phyloP scores from a whole-genome alignment of 805 yeast genomes.

The Kuraishia ogatae region DNA sequence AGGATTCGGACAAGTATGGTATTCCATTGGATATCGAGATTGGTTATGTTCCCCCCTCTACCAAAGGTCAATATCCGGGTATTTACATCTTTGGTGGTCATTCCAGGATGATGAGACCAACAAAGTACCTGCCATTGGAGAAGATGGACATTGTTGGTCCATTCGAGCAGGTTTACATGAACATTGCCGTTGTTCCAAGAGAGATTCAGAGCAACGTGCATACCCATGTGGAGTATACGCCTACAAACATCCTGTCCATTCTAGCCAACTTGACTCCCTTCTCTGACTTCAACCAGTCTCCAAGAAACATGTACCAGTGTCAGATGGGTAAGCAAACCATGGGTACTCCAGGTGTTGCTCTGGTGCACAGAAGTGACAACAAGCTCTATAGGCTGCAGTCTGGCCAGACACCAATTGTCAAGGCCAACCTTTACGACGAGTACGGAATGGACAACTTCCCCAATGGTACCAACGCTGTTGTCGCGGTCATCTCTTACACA shows the following conservation, averaged over 20 bases:
- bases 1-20: conserved; percentile 47
- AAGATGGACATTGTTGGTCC: conserved; percentile 90
- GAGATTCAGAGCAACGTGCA: conserved; percentile 80
- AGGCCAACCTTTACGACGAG: conserved; percentile 87
- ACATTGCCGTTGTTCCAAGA: conserved; percentile 88
- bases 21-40: conserved; percentile 83
- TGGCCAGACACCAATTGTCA: conserved; percentile 96
- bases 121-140: conserved; percentile 77
- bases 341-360: conserved; percentile 99
- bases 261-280: conserved; percentile 96
- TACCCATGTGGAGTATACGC: conserved; percentile 89
- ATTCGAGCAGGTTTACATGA: conserved; percentile 95
- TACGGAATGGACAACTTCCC: conserved; percentile 99
- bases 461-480: conserved; percentile 96
- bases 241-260: conserved; percentile 90
- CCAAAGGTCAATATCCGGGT: conserved; percentile 97
- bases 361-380: conserved; percentile 88
- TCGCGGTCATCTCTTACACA: conserved; percentile 96
- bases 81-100: conserved; percentile 84
- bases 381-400: conserved; percentile 86
- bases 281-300: conserved; percentile 97
- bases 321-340: conserved; percentile 99
- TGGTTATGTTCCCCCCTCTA: conserved; percentile 94
- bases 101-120: conserved; percentile 95
- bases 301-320: conserved; percentile 99